phyloP scores from a whole-genome alignment of 345 rosid genomes.

The Citrus reticulata region DNA sequence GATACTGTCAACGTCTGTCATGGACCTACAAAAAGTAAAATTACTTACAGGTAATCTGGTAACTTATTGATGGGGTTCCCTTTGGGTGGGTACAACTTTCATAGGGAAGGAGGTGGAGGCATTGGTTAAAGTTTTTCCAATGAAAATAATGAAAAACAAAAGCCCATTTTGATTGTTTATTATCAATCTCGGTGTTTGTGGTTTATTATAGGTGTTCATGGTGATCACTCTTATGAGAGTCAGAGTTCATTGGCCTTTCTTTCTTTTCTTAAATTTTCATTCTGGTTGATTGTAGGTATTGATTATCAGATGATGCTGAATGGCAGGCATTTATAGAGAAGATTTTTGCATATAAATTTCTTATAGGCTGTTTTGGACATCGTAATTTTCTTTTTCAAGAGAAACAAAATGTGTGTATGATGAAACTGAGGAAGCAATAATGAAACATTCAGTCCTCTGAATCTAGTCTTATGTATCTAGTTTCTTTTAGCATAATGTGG shows the following conservation, averaged over 20 bases:
- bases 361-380: neutral
- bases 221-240: neutral
- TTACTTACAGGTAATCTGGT: neutral
- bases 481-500: neutral
- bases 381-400: neutral
- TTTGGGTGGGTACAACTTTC: neutral
- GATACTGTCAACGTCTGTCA: neutral
- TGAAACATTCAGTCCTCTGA: neutral
- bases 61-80: neutral
- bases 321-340: neutral
- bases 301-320: neutral
- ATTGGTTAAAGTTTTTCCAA: neutral
- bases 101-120: neutral
- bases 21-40: neutral
- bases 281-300: neutral
- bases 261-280: neutral
- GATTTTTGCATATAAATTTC: neutral
- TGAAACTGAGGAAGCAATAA: neutral
- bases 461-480: neutral
- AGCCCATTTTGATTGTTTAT: neutral
- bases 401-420: neutral
- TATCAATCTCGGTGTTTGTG: neutral
- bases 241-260: neutral
- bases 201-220: too few relatives aligned
- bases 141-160: neutral